These are phyloP conservation scores for Fusarium sp. DNA, from an alignment of 2,329 filamentous ascomycete species.

Conservation along the genomic window DNA sequence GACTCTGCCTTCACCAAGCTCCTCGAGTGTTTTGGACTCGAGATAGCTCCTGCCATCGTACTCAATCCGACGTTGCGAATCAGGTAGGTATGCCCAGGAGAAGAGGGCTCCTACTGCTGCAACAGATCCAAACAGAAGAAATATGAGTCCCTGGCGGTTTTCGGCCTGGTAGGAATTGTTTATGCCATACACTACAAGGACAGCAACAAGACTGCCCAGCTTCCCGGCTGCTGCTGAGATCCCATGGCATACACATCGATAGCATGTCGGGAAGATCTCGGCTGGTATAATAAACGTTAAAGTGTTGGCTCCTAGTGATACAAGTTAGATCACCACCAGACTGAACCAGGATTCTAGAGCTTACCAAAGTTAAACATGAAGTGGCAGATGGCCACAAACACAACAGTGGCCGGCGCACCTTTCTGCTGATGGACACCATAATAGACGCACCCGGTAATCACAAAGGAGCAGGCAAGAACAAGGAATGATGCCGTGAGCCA, in stretches of 20 bases:
- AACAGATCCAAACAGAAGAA: constrained; percentile 62
- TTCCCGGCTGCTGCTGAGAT: constrained; percentile 71
- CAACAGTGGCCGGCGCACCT: constrained; percentile 59
- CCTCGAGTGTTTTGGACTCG: constrained; percentile 61
- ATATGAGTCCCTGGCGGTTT: constrained; percentile 61
- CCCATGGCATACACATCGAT: constrained; percentile 70
- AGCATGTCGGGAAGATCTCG: constrained; percentile 72
- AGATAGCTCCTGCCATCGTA: constrained; percentile 53
- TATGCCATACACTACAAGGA: constrained; percentile 63
- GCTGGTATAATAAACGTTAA: constrained; percentile 73
- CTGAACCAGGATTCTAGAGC: constrained; percentile 15
- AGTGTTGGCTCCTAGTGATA: constrained; percentile 63
- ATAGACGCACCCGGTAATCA: constrained; percentile 62
- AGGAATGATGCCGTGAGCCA: constrained; percentile 64
- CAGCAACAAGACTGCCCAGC: constrained; percentile 64
- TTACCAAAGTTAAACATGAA: constrained; percentile 66
- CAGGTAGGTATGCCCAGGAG: constrained; percentile 64
- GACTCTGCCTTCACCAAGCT: constrained; percentile 61
- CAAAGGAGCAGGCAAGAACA: constrained; percentile 58
- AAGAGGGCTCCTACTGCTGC: constrained; percentile 61
- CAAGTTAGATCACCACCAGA: constrained; percentile 2
- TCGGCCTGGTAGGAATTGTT: constrained; percentile 56
- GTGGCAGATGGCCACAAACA: constrained; percentile 63
- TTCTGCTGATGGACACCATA: constrained; percentile 58
- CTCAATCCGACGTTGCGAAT: constrained; percentile 56